These are phyloP conservation scores for Cyclotella atomus DNA, from an alignment of 108 stramenopile genomes.

Conservation along the genomic window DNA sequence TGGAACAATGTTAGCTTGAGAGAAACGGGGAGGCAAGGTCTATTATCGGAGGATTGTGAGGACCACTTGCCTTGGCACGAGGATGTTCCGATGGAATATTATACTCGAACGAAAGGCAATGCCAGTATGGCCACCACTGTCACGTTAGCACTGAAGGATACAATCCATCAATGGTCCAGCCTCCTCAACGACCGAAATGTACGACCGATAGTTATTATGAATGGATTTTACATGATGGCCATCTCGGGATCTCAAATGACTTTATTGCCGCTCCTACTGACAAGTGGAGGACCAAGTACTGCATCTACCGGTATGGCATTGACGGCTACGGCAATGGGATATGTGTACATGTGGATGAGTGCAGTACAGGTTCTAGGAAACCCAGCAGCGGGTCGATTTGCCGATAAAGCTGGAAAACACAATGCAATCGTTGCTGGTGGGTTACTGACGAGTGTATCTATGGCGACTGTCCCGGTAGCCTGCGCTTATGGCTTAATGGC, in stretches of 20 bases:
- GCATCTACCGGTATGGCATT: slow-evolving; percentile 64
- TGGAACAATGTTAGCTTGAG: slow-evolving; percentile 63
- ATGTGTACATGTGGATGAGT: slow-evolving; percentile 87
- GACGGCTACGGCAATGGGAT: slow-evolving; percentile 73
- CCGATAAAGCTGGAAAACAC: slow-evolving; percentile 74
- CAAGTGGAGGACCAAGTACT: slow-evolving; percentile 30
- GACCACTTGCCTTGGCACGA: slow-evolving; percentile 54
- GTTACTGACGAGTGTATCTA: slow-evolving; percentile 65
- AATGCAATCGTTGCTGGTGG: slow-evolving; percentile 78
- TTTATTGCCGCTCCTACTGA: slow-evolving; percentile 81
- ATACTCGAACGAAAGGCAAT: neutral
- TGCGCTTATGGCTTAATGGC: slow-evolving; percentile 20
- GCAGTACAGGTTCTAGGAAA: slow-evolving; percentile 81
- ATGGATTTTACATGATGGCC: slow-evolving; percentile 85
- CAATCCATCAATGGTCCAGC: slow-evolving; percentile 75
- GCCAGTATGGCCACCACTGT: slow-evolving; percentile 39
- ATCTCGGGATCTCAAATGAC: slow-evolving; percentile 88
- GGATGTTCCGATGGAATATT: neutral
- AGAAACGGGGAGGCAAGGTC: slow-evolving; percentile 56
- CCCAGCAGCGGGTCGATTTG: slow-evolving; percentile 64
- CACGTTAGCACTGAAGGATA: slow-evolving; percentile 54
- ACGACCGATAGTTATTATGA: slow-evolving; percentile 80
- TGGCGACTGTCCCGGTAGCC: slow-evolving; percentile 60
- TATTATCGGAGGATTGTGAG: slow-evolving; percentile 9
- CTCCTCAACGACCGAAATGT: slow-evolving; percentile 54